Evolutionary conservation across 768 basidiomycete genomes (phyloP).

Genomic region (Macrolepiota fuliginosa): DNA sequence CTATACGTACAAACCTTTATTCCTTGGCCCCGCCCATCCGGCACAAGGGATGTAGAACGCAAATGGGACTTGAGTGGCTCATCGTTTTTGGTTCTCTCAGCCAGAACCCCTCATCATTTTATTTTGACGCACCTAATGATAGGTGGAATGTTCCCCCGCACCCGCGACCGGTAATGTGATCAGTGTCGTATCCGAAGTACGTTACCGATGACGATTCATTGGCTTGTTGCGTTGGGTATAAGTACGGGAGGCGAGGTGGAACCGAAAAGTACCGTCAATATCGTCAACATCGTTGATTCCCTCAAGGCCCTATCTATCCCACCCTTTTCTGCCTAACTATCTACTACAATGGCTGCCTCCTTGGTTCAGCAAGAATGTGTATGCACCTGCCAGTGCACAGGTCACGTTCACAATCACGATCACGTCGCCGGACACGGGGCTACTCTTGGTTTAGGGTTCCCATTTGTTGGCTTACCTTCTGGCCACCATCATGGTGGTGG

Average conservation of each 20-base stretch:
- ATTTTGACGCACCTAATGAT: background rate
- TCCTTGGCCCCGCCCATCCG: no score
- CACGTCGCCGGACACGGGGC: background rate
- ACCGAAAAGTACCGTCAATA: background rate
- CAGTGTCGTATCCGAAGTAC: background rate
- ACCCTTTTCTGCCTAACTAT: background rate
- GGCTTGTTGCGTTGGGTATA: background rate
- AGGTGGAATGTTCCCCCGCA: constrained; percentile 1
- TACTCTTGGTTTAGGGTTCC: background rate
- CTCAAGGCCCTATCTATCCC: background rate
- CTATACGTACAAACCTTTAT: no score
- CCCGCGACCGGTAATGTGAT: background rate
- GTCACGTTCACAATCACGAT: background rate
- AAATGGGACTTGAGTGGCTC: background rate
- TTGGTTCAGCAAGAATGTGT: background rate
- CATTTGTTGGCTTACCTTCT: background rate
- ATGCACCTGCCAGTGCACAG: constrained; percentile 1
- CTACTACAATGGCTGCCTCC: background rate
- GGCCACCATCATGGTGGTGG: background rate
- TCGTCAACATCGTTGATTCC: background rate
- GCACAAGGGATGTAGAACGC: no score
- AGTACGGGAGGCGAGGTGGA: background rate
- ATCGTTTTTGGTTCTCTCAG: no score
- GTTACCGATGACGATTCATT: background rate
- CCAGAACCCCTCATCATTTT: background rate